Percentiles rank a stretch among this genome's conserved stretches.
phyloP scores from a whole-genome alignment of 1,284 basidiomycete species.

The Kwoniella shivajii region DNA sequence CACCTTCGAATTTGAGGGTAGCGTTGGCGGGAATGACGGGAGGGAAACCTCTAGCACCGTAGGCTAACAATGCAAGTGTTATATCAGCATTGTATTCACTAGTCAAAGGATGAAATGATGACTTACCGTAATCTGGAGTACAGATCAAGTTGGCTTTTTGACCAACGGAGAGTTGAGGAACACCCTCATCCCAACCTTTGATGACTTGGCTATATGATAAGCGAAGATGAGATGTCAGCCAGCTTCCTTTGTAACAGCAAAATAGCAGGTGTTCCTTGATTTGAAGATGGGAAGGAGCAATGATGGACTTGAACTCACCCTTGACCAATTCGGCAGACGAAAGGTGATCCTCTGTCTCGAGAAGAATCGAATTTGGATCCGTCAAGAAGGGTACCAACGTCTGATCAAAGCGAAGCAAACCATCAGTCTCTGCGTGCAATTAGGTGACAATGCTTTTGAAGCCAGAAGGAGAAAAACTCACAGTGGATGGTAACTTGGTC shows the following conservation, averaged over 20 bases:
- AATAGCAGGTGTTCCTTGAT: neutral
- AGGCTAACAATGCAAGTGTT: constrained; percentile 28
- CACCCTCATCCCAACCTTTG: constrained; percentile 85
- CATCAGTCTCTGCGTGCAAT: neutral
- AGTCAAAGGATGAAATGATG: neutral
- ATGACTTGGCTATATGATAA: constrained; percentile 52
- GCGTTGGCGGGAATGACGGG: constrained; percentile 78
- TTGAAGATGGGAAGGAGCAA: neutral
- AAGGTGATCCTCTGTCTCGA: constrained; percentile 60
- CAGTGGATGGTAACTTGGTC: constrained; percentile 54
- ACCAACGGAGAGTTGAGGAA: constrained; percentile 62
- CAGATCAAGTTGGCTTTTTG: constrained; percentile 70
- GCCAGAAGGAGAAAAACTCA: constrained; percentile 21
- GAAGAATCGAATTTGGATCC: constrained; percentile 57
- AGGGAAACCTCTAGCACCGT: constrained; percentile 61
- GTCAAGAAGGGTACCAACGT: constrained; percentile 55
- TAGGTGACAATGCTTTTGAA: neutral
- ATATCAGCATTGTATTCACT: too few relatives aligned
- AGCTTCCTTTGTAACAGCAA: neutral
- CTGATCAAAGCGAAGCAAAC: constrained; percentile 18
- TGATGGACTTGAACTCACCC: constrained; percentile 15
- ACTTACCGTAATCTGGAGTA: constrained; percentile 43
- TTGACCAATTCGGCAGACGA: constrained; percentile 68
- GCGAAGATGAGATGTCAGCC: constrained; percentile 43
- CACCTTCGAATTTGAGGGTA: constrained; percentile 70